These are phyloP conservation scores for Candida ponderosae DNA, from an alignment of 805 yeast species.

Conservation along the genomic window DNA sequence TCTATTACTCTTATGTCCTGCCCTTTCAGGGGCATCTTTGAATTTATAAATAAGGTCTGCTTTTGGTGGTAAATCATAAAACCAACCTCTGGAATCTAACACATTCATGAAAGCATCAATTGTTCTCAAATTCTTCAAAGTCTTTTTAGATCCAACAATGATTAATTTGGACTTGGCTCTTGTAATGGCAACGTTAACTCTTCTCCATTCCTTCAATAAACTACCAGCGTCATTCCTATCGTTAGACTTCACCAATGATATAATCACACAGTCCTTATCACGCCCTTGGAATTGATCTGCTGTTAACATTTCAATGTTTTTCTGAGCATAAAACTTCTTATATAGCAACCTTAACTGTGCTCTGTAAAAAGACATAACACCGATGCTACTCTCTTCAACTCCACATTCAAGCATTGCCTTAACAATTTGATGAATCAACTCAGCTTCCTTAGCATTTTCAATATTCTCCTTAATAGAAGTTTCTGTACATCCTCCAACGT, in stretches of 20 bases:
- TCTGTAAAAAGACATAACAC: slow-evolving; percentile 84
- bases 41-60: slow-evolving; percentile 10
- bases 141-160: slow-evolving; percentile 69
- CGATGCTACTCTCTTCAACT: slow-evolving; percentile 51
- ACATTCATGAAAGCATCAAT: slow-evolving; percentile 55
- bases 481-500: slow-evolving; percentile 47
- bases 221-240: slow-evolving; percentile 61
- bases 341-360: slow-evolving; percentile 60
- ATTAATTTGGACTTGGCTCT: slow-evolving; percentile 80
- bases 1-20: slow-evolving; percentile 1
- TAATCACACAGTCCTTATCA: slow-evolving; percentile 85
- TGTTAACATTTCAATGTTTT: slow-evolving; percentile 69
- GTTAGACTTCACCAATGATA: slow-evolving; percentile 85
- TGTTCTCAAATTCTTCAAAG: slow-evolving; percentile 44
- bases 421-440: slow-evolving; percentile 53
- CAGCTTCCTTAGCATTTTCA: slow-evolving; percentile 69
- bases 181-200: slow-evolving; percentile 92
- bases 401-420: slow-evolving; percentile 53
- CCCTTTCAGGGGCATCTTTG: not conserved
- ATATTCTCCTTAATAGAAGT: slow-evolving; percentile 53
- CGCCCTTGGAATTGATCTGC: slow-evolving; percentile 97
- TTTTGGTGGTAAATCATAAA: slow-evolving; percentile 41
- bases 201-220: slow-evolving; percentile 77
- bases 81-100: slow-evolving; percentile 54
- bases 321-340: slow-evolving; percentile 19